Percentiles rank a stretch among this genome's conserved stretches.
Conservation (phyloP, 306 rosid genomes). For the Morella rubra region DNA sequence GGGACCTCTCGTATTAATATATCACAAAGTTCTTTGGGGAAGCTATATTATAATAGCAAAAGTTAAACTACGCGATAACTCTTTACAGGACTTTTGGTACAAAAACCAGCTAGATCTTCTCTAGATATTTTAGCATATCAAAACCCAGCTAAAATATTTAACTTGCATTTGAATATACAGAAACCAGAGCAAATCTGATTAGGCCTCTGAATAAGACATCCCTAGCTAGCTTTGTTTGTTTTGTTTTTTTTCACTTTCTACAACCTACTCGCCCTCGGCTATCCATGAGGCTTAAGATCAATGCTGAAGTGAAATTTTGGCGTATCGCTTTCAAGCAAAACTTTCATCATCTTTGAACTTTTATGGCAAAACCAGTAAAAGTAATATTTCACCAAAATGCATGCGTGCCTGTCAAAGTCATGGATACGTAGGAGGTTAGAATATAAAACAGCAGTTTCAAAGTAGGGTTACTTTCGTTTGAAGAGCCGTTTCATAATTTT, state of each 20-base stretch:
- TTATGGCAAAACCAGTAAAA: too few relatives aligned
- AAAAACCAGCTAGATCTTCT: conserved; percentile 1
- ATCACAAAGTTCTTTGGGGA: neutral
- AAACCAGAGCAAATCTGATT: conserved; percentile 32
- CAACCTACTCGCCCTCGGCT: neutral
- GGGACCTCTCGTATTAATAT: neutral
- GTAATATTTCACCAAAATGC: too few relatives aligned
- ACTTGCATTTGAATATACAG: conserved; percentile 16
- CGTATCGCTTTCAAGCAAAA: too few relatives aligned
- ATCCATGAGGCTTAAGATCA: neutral
- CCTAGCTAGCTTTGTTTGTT: too few relatives aligned
- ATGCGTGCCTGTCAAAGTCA: too few relatives aligned
- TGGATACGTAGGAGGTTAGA: too few relatives aligned
- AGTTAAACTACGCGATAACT: too few relatives aligned
- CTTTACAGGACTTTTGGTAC: neutral
- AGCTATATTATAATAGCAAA: too few relatives aligned
- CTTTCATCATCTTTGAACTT: too few relatives aligned
- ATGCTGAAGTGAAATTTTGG: neutral
- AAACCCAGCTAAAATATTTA: conserved; percentile 16
- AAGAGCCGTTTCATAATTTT: too few relatives aligned
- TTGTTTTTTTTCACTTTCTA: neutral
- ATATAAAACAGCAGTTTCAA: too few relatives aligned
- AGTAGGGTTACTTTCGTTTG: too few relatives aligned
- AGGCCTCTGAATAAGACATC: conserved; percentile 21
- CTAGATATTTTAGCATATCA: conserved; percentile 13